phyloP scores from a whole-genome alignment of 108 stramenopile genomes.

The Stephanodiscus minutulus region DNA sequence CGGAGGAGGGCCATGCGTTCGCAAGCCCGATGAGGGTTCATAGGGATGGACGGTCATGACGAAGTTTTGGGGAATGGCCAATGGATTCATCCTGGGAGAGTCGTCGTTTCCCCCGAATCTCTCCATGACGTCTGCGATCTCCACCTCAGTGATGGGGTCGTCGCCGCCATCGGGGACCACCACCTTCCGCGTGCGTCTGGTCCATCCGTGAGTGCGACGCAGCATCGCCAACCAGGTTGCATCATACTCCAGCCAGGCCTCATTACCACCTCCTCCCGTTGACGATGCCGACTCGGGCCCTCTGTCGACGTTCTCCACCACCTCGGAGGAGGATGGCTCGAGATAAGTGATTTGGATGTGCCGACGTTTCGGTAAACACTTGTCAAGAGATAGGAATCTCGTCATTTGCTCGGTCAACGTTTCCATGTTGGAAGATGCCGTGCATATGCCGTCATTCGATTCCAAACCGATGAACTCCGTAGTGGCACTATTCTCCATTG shows the following conservation, averaged over 20 bases:
- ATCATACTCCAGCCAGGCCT: conserved; percentile 75
- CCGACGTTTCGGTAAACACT: conserved; percentile 92
- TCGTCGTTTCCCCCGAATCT: conserved; percentile 19
- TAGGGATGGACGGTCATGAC: conserved; percentile 58
- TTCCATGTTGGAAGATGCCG: conserved; percentile 40
- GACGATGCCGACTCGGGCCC: neutral
- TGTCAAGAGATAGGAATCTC: conserved; percentile 96
- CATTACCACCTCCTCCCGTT: conserved; percentile 14
- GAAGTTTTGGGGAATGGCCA: conserved; percentile 70
- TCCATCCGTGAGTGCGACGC: conserved; percentile 72
- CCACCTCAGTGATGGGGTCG: conserved; percentile 36
- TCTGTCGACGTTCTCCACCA: neutral
- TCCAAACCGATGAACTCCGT: conserved; percentile 65
- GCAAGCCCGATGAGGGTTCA: conserved; percentile 14
- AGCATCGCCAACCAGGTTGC: conserved; percentile 84
- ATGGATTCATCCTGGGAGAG: conserved; percentile 3
- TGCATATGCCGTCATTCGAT: conserved; percentile 50
- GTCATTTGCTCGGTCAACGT: conserved; percentile 84
- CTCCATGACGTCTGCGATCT: conserved; percentile 46
- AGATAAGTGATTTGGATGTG: conserved; percentile 88
- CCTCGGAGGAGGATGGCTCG: conserved; percentile 32
- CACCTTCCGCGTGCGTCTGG: conserved; percentile 27
- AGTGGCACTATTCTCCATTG: conserved; percentile 1
- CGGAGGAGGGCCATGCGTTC: conserved; percentile 37
- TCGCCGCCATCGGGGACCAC: conserved; percentile 39